Evolutionary conservation across 106 monocot species (phyloP).

Genomic region (Platanthera zijinensis): DNA sequence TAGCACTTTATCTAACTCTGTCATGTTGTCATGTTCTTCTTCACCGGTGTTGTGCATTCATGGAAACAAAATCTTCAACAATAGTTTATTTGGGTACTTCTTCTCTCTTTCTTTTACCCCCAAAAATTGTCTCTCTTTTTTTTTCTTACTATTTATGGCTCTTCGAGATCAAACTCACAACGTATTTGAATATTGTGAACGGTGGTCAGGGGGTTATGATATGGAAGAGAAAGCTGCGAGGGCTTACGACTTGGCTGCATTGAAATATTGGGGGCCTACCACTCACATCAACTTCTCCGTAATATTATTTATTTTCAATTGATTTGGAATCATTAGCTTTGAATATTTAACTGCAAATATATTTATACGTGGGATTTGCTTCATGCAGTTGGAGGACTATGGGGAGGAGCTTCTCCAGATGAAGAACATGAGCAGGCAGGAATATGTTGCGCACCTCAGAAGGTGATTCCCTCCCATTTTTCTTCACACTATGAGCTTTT

Average conservation of each 20-base stretch:
- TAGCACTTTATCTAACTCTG: not conserved
- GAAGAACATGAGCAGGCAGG: slow-evolving; percentile 61
- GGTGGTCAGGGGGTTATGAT: slow-evolving; percentile 78
- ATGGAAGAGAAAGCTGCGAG: slow-evolving; percentile 98
- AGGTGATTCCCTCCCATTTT: slow-evolving; percentile 13
- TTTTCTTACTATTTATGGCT: slow-evolving; percentile 1
- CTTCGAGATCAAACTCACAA: not conserved
- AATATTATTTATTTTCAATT: slow-evolving; percentile 17
- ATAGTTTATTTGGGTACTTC: slow-evolving; percentile 86
- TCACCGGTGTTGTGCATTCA: slow-evolving; percentile 5
- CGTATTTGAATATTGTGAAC: not conserved
- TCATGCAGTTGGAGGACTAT: slow-evolving; percentile 27
- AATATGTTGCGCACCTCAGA: slow-evolving; percentile 52
- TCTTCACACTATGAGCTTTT: not conserved
- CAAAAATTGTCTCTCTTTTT: not conserved
- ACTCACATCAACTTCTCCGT: slow-evolving; percentile 96
- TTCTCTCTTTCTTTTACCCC: slow-evolving; percentile 5
- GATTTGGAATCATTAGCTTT: not conserved
- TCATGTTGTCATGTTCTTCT: slow-evolving; percentile 9
- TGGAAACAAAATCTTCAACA: slow-evolving; percentile 16
- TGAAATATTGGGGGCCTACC: slow-evolving; percentile 96
- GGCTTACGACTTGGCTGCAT: slow-evolving; percentile 94
- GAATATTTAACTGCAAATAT: not conserved
- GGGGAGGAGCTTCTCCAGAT: slow-evolving; percentile 52
- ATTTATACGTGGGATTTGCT: not conserved